Base-by-base conservation (phyloP, 164 flowering plant genomes). In the Umbilicus rupestris region DNA sequence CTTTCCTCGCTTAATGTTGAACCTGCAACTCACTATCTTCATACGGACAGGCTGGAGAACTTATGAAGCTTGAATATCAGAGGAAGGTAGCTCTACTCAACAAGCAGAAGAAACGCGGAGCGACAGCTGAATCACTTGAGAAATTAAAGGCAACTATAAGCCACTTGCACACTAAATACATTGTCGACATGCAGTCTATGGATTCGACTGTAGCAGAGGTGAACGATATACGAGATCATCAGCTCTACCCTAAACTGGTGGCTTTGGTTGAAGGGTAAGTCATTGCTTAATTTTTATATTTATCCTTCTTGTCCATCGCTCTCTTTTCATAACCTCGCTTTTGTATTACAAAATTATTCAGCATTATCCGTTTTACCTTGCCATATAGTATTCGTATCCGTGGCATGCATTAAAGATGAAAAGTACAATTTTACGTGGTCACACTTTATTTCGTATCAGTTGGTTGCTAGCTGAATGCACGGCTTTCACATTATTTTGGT, bases 131-230 rank as follows among this genome's bases (percentile, higher is more conserved):
- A 72, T 70, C 91, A 42, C 60, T 92, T 76, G 96, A 92, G 74
- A 92, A 87, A 74, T 80, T 96, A 50, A 90, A 90, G 77, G 98
- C 98, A 24, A 89, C 98, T 59, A 96, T 90, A n/a, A 85, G 93
- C 72, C 97, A 92, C 83, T 74, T 90, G 80, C 97, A 92, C 59
- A 88, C 97, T 17, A 80, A 93, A 73, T 88, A 90, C 69, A 86
- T 92, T 31, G 96, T 92, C 24, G 97, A 90, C 77, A 85, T 88
- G 92, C 97, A 92, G 72, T 87, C 96, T 46, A 72, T 92, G 89
- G 98, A 92, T 75, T 87, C 97, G 22, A 88, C 96, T 3, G 94
- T 86, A 11, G 77, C 84, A 39, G 98, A 92, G 73, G 87, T 90
- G 50, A 86, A 87, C 67, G 83, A 77, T 33, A 72, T 92, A 31